Evolutionary conservation across 352 stramenopile genomes (phyloP), one percentile per base, ranked within the genome.

Genomic region (Pythium grandisporangium): DNA sequence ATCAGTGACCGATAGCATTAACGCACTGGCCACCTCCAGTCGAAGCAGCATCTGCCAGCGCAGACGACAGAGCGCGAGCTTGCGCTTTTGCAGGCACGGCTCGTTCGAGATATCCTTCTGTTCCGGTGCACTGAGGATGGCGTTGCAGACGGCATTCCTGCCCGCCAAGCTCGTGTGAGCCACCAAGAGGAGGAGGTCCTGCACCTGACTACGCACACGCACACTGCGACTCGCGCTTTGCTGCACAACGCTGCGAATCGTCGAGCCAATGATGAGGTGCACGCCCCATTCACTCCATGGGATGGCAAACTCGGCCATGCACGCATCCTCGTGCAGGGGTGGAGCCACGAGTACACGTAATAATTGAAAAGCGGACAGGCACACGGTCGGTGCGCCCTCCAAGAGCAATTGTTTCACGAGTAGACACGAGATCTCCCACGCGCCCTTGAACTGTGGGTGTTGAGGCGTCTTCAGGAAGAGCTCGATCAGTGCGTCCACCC

Each of bases 231-330:
- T 84, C 4, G 64, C 71, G 24, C 68, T 72, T 47, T 87, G 72
- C 46, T 91, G 78, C 1, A 88, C 50, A 2, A 91, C 61, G 30
- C 68, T 83, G 5, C 78, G 74, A 30, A 91, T 69, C 0, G 75
- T 91, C 6, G 72, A 91, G 0, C 70, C 65, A 6, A 91, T 51
- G 25, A 88, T 69, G 22, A 91, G 52, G 32, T 91, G 70, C 2
- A 89, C 74, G 1, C 77, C 77, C 77, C 77, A 91, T 21, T 91
- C 77, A 0, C 63, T 66, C 77, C 77, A 91, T 4, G 77, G 77
- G 38, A 88, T 83, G 2, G 61, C 63, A 38, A 73, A 86, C 26
- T 65, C 62, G 7, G 41, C 33, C 7, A 39, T 33, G n/a, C n/a
- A n/a, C n/a, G n/a, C n/a, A n/a, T n/a, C n/a, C n/a, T n/a, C n/a